Base-by-base conservation (phyloP, 352 stramenopile genomes). In the Hyaloperonospora brassicae region DNA sequence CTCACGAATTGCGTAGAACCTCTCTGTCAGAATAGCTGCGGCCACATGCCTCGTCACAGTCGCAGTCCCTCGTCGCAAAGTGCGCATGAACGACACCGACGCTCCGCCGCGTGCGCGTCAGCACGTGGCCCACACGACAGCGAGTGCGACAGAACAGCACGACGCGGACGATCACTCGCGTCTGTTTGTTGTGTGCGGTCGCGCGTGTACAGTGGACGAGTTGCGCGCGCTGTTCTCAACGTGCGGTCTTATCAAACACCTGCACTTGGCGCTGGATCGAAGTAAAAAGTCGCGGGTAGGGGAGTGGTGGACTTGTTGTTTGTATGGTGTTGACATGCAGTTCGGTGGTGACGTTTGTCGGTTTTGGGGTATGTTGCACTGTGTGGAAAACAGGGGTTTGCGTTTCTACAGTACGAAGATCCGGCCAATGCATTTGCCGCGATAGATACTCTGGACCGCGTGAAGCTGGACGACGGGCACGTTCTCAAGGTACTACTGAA, bases 361-460 rank as follows among this genome's bases (percentile, higher is more conserved):
- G 27, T 34, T 8, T 34, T 34, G 4, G 27, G n/a, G 22, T 48
- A 21, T 48, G n/a, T 48, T 22, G 43, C 13, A 44, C 9, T 24
- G 23, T 22, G 39, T 44, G 39, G 21, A 5, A 21, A 42, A 42
- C 30, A 86, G 80, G 81, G 81, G 13, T 91, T 91, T 57, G 81
- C 81, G 27, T 91, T 91, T 24, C 45, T 91, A 21, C 74, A 91
- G 44, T 91, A 86, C 40, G 76, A 86, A 48, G 67, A 87, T 44
- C 50, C 68, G 0, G 43, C 50, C 0, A 65, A 78, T 36, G 79
- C 81, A 7, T 40, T 48, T 9, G 58, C 52, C 30, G 81, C 81
- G 8, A 91, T 91, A 50, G 55, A 73, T 21, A 77, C 71, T 35
- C 73, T 89, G 44, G 78, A 91, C 48, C 71, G 75, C 25, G 71